Percentiles rank a stretch among this genome's conserved stretches.
These are phyloP conservation scores for Closterium sp. DNA, from an alignment of 139 green algal genomes.

Conservation along the genomic window DNA sequence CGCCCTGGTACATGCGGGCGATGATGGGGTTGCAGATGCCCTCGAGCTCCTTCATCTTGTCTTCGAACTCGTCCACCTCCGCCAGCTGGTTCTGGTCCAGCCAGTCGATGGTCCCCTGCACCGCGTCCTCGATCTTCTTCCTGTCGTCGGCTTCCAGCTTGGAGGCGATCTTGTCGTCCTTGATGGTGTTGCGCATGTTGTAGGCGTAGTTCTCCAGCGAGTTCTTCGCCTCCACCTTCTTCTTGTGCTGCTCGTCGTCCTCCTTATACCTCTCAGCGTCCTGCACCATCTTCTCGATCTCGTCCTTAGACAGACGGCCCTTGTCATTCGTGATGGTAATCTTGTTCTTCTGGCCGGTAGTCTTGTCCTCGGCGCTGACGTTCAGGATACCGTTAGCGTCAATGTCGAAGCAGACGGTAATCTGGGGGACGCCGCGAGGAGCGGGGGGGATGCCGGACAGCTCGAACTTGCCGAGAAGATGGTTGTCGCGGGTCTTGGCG, in stretches of 20 bases:
- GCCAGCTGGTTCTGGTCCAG: slow-evolving; percentile 70
- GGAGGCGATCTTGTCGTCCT: slow-evolving; percentile 77
- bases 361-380: slow-evolving; percentile 95
- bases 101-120: slow-evolving; percentile 87
- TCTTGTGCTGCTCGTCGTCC: slow-evolving; percentile 91
- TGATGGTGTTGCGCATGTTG: slow-evolving; percentile 88
- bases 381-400: slow-evolving; percentile 99
- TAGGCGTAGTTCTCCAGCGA: slow-evolving; percentile 87
- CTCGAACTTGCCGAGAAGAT: slow-evolving; percentile 98
- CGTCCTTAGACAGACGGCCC: slow-evolving; percentile 63
- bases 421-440: slow-evolving; percentile 94
- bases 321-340: slow-evolving; percentile 99
- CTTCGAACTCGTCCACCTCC: slow-evolving; percentile 88
- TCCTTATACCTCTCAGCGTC: slow-evolving; percentile 95
- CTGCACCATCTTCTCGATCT: slow-evolving; percentile 37
- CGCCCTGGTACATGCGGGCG: slow-evolving; percentile 68
- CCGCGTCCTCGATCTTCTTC: slow-evolving; percentile 77
- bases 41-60: slow-evolving; percentile 97
- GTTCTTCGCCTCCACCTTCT: slow-evolving; percentile 94
- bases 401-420: slow-evolving; percentile 96
- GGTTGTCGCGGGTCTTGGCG: slow-evolving; percentile 89
- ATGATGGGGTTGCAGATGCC: slow-evolving; percentile 90
- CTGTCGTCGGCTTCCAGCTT: slow-evolving; percentile 88
- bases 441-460: slow-evolving; percentile 95
- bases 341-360: slow-evolving; percentile 91